These are phyloP conservation scores for Emergomyces orientalis DNA, from an alignment of 2,329 filamentous ascomycete genomes.

Conservation along the genomic window DNA sequence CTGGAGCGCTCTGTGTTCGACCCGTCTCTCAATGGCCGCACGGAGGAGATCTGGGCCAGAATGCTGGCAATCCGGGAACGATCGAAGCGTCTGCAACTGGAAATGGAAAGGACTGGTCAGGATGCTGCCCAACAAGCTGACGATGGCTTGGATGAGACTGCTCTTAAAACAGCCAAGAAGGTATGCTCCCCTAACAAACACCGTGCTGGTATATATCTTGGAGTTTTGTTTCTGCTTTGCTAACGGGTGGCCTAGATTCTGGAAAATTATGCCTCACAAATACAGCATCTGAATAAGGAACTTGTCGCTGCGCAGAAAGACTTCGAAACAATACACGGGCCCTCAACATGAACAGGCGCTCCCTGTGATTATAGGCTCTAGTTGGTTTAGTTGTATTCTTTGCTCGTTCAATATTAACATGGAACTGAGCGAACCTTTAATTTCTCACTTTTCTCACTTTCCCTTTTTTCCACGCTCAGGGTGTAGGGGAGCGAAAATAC, in stretches of 20 bases:
- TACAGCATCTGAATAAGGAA: slow-evolving; percentile 53
- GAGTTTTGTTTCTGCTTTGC: not conserved
- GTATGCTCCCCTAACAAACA: slow-evolving; percentile 28
- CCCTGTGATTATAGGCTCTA: slow-evolving; percentile 13
- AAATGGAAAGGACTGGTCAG: slow-evolving; percentile 48
- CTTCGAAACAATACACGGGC: slow-evolving; percentile 46
- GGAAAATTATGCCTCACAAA: slow-evolving; percentile 42
- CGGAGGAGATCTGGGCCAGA: slow-evolving; percentile 58
- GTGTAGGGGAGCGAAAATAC: not conserved
- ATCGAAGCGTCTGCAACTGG: slow-evolving; percentile 49
- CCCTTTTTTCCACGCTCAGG: not conserved
- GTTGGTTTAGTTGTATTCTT: slow-evolving; percentile 4
- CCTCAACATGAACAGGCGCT: slow-evolving; percentile 15
- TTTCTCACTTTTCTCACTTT: not conserved
- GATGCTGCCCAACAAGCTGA: slow-evolving; percentile 32
- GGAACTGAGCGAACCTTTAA: not conserved
- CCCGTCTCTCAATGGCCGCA: slow-evolving; percentile 49
- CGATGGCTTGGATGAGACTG: slow-evolving; percentile 46
- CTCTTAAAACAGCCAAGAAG: slow-evolving; percentile 53
- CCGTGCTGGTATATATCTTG: not conserved
- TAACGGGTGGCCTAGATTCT: slow-evolving; percentile 33
- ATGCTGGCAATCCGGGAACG: slow-evolving; percentile 55
- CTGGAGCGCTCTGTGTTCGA: slow-evolving; percentile 52
- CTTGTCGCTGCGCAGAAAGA: slow-evolving; percentile 50
- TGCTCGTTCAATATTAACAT: not conserved